phyloP scores from a whole-genome alignment of 2,329 filamentous ascomycete genomes.

The Calonectria pseudoturangicola region DNA sequence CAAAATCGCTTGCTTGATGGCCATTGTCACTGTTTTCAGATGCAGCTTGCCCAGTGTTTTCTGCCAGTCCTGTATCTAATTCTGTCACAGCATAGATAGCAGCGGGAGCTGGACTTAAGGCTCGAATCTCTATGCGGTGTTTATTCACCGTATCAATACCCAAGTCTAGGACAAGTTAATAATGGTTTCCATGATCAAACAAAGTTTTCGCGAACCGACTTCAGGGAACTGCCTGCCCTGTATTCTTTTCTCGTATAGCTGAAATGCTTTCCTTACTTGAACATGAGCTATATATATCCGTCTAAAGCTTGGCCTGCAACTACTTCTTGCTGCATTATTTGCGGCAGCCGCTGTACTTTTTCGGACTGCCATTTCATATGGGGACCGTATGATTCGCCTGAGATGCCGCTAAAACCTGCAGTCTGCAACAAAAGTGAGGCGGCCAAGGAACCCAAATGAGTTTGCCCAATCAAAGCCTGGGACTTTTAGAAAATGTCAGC shows the following conservation, averaged over 20 bases:
- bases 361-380: neutral
- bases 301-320: fast-evolving
- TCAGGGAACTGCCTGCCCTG: neutral
- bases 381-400: neutral
- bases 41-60: neutral
- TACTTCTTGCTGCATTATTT: neutral
- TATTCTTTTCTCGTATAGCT: slow-evolving; percentile 1
- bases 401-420: neutral
- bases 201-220: neutral
- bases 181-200: no score
- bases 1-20: neutral
- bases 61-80: no score
- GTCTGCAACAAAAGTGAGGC: neutral
- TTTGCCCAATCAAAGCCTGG: neutral
- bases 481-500: slow-evolving; percentile 5
- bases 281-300: neutral
- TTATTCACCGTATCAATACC: slow-evolving; percentile 26
- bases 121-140: slow-evolving; percentile 20
- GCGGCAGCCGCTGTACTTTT: neutral
- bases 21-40: neutral
- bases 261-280: neutral
- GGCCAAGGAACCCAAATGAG: neutral
- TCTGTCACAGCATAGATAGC: neutral
- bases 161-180: slow-evolving; percentile 3
- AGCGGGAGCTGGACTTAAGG: neutral